phyloP scores from a whole-genome alignment of 2,329 filamentous ascomycete species.

The Penicillium polonicum region DNA sequence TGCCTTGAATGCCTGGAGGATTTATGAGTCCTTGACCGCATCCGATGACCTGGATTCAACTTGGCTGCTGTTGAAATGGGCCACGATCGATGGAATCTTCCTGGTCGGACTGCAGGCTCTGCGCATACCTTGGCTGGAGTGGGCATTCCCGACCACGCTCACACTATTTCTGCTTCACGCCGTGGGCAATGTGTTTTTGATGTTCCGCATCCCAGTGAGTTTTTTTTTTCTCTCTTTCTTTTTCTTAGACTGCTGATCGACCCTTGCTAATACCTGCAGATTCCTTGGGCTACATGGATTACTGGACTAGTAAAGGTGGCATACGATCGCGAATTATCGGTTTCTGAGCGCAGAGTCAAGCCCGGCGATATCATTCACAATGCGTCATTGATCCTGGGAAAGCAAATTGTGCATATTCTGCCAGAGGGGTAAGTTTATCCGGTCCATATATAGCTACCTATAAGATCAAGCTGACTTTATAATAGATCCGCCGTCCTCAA shows the following conservation, averaged over 20 bases:
- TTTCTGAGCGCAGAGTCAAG: slow-evolving; percentile 92
- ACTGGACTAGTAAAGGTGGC: slow-evolving; percentile 73
- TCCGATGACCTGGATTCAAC: slow-evolving; percentile 85
- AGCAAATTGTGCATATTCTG: slow-evolving; percentile 95
- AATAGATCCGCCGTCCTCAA: slow-evolving; percentile 79
- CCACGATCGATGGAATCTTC: slow-evolving; percentile 78
- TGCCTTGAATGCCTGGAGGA: slow-evolving; percentile 73
- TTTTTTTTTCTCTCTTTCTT: slow-evolving; percentile 12
- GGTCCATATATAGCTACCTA: background rate
- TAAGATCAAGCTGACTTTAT: slow-evolving; percentile 26
- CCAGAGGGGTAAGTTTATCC: slow-evolving; percentile 70
- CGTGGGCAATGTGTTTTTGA: slow-evolving; percentile 76
- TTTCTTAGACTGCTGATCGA: background rate
- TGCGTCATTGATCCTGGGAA: slow-evolving; percentile 87
- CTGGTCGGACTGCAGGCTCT: slow-evolving; percentile 83
- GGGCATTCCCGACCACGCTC: slow-evolving; percentile 72
- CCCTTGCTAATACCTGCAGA: slow-evolving; percentile 41
- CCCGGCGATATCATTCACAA: slow-evolving; percentile 85
- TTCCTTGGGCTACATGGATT: slow-evolving; percentile 73
- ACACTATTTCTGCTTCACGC: slow-evolving; percentile 70
- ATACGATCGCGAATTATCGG: slow-evolving; percentile 88
- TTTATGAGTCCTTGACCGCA: slow-evolving; percentile 80
- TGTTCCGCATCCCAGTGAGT: slow-evolving; percentile 82
- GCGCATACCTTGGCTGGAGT: slow-evolving; percentile 94
- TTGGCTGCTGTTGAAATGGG: slow-evolving; percentile 91